A percentile compares a stretch with the other conserved stretches of the same genome.
Evolutionary conservation across 768 basidiomycete genomes (phyloP).

Genomic region (Lactarius sp.): DNA sequence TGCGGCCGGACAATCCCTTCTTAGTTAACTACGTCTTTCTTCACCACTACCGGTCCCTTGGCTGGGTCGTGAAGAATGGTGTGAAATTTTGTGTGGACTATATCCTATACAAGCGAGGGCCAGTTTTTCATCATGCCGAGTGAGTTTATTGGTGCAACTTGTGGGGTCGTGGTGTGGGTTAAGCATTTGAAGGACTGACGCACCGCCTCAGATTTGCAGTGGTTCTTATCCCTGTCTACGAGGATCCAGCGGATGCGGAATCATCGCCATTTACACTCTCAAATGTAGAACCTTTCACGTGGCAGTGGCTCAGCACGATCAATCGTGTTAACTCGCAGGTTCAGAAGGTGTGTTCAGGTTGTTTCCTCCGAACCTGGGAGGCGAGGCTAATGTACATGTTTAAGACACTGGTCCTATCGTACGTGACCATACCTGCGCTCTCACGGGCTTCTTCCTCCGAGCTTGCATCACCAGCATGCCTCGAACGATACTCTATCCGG

Average conservation of each 20-base stretch:
- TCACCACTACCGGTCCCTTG: conserved; percentile 92
- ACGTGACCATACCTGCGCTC: conserved; percentile 86
- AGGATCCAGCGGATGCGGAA: conserved; percentile 68
- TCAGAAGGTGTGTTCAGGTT: conserved; percentile 63
- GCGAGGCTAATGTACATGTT: background rate
- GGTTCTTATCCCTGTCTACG: conserved; percentile 87
- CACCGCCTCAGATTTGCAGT: conserved; percentile 67
- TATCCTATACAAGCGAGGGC: conserved; percentile 89
- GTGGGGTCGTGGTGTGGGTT: background rate
- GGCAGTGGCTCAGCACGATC: conserved; percentile 96
- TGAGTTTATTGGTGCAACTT: conserved; percentile 39
- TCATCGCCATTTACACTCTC: conserved; percentile 59
- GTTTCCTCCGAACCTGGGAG: background rate
- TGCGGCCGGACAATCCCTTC: conserved; percentile 86
- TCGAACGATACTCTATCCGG: conserved; percentile 71
- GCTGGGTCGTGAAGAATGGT: conserved; percentile 94
- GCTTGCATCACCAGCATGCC: conserved; percentile 65
- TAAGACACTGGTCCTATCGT: conserved; percentile 85
- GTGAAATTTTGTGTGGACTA: conserved; percentile 98
- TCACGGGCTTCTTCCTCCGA: conserved; percentile 48
- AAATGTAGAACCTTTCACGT: conserved; percentile 70
- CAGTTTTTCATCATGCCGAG: conserved; percentile 96
- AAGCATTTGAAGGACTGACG: background rate
- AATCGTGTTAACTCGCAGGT: conserved; percentile 97
- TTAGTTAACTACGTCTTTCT: conserved; percentile 85